Percentiles rank a stretch among this genome's conserved stretches.
These are phyloP conservation scores for Dillenia turbinata DNA, from an alignment of 164 flowering plant species.

Conservation along the genomic window DNA sequence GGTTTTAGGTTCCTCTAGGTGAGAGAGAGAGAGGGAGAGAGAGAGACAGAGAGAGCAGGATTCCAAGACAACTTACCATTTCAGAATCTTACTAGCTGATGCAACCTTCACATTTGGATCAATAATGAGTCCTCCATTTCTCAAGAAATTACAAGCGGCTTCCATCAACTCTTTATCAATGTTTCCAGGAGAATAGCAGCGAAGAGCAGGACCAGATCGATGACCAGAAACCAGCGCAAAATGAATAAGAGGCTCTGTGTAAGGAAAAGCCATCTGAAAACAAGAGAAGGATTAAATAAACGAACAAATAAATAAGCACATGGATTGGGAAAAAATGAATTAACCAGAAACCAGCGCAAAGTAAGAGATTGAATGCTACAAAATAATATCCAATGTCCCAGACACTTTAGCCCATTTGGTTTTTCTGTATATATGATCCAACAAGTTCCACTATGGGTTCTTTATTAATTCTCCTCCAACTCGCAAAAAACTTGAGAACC, in stretches of 20 bases:
- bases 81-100: conserved; percentile 49
- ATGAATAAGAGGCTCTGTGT: conserved; percentile 73
- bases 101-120: conserved; percentile 45
- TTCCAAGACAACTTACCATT: conserved; percentile 47
- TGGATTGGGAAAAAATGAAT: too few species aligned
- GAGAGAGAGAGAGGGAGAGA: too few species aligned
- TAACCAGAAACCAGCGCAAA: too few species aligned
- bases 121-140: conserved; percentile 56
- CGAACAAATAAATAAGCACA: neutral
- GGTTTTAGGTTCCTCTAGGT: too few species aligned
- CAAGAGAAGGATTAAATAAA: neutral
- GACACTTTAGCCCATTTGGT: too few species aligned
- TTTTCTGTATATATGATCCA: too few species aligned
- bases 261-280: conserved; percentile 63
- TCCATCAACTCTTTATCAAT: conserved; percentile 75
- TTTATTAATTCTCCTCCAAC: too few species aligned
- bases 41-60: too few species aligned
- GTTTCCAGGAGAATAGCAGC: conserved; percentile 72
- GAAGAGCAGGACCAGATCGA: conserved; percentile 78
- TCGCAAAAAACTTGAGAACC: too few species aligned
- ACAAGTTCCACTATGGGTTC: too few species aligned
- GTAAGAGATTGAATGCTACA: too few species aligned
- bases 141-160: conserved; percentile 59
- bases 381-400: too few species aligned
- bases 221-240: conserved; percentile 70